Percentiles rank a stretch among this genome's conserved stretches.
Conservation (phyloP, 345 rosid species). For the Brassica nigra region DNA sequence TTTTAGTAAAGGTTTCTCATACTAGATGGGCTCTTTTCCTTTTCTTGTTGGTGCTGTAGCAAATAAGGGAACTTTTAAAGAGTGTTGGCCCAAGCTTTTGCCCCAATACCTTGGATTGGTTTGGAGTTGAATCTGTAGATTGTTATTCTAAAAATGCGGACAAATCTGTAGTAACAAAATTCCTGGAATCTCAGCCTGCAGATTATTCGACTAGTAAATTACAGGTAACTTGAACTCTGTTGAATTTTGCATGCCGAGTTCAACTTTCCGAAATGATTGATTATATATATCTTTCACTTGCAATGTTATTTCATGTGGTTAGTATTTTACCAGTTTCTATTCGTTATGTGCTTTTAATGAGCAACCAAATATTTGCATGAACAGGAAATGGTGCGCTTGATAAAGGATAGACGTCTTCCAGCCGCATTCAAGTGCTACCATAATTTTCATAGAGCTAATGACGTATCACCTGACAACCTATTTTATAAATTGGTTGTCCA, state of each 20-base stretch:
- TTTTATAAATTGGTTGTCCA: constrained; percentile 91
- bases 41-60: constrained; percentile 55
- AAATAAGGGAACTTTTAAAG: constrained; percentile 81
- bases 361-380: constrained; percentile 17
- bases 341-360: constrained; percentile 18
- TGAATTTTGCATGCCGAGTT: constrained; percentile 6
- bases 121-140: constrained; percentile 57
- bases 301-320: constrained; percentile 12
- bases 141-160: constrained; percentile 72
- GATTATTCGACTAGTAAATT: constrained; percentile 80
- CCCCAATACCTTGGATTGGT: constrained; percentile 79
- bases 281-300: constrained; percentile 20
- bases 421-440: constrained; percentile 88
- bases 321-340: background rate
- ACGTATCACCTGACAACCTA: constrained; percentile 67
- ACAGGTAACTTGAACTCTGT: constrained; percentile 57
- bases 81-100: constrained; percentile 77
- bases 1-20: constrained; percentile 24
- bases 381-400: constrained; percentile 90
- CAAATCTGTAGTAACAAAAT: constrained; percentile 75
- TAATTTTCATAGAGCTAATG: constrained; percentile 70
- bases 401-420: constrained; percentile 78
- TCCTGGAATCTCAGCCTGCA: constrained; percentile 79
- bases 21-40: background rate
- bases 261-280: background rate